Base-by-base conservation (phyloP, 2,329 filamentous ascomycete species). In the Lasiodiplodia sp. region DNA sequence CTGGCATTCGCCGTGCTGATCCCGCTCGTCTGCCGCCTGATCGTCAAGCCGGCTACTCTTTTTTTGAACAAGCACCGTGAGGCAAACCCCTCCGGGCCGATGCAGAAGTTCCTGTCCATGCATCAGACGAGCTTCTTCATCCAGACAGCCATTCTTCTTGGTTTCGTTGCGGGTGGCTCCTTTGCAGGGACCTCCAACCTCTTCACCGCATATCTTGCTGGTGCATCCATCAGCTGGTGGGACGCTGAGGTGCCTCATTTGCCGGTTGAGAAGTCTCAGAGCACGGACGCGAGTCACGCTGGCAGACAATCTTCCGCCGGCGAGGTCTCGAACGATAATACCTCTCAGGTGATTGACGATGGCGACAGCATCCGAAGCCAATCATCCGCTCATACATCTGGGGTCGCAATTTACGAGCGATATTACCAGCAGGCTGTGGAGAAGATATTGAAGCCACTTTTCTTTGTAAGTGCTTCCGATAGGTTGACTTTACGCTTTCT, bases 401-500 rank as follows among this genome's bases (percentile, higher is more conserved):
- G 77, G 3, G 38, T 71, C 1, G 72, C 71, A 38, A 75, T 85
- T 7, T 88, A 84, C 69, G 76, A 83, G 37, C 75, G 72, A n/a
- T 86, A 84, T 73, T 87, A 83, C 72, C 75, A 78, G 10, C 75
- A 79, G 25, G 76, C 82, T 0, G 79, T 85, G 0, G 75, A 86
- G 2, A 81, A 81, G 10, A 81, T 94, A 0, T 76, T 94, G 0
- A 88, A 88, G 62, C 91, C 92, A 0, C 85, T 93, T 68, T 94
- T 94, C 79, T 94, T 94, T 73, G 91, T 68, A 38, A 47, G 38
- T 38, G n/a, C 21, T 16, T 31, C 14, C 25, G 16, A 12, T 38
- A 6, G 31, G 11, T 21, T 11, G 80, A 77, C 76, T 21, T n/a
- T 47, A 12, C 23, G 23, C 16, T 16, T 40, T 38, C 47, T 62